Evolutionary conservation across 352 stramenopile genomes (phyloP).

Genomic region (Globisporangium viniferum): DNA sequence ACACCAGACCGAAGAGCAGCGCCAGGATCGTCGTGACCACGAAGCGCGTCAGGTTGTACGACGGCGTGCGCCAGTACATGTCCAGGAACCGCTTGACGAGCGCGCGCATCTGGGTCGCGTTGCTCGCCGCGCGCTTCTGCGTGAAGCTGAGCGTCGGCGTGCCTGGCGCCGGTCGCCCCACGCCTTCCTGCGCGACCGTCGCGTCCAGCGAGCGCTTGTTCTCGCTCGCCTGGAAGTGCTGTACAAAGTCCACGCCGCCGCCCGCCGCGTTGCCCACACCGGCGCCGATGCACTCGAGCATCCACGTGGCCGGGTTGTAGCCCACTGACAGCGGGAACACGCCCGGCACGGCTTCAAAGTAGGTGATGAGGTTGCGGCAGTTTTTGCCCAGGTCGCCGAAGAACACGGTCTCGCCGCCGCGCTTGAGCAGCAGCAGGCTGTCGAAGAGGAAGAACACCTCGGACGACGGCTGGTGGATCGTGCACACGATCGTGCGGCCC

Average conservation of each 20-base stretch:
- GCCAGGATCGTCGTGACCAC: not conserved
- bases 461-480: slow-evolving; percentile 87
- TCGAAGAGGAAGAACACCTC: slow-evolving; percentile 86
- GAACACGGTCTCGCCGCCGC: slow-evolving; percentile 31
- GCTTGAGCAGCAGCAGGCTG: slow-evolving; percentile 65
- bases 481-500: slow-evolving; percentile 82
- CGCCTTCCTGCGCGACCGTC: not conserved
- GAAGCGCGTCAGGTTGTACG: not conserved
- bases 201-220: not conserved
- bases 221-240: not conserved
- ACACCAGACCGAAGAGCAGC: not conserved
- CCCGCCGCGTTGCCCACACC: slow-evolving; percentile 30
- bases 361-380: not conserved
- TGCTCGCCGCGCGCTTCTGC: not conserved
- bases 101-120: not conserved
- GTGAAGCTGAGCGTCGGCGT: not conserved
- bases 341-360: not conserved
- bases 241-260: not conserved
- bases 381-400: slow-evolving; percentile 16
- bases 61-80: not conserved
- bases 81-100: not conserved
- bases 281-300: slow-evolving; percentile 23
- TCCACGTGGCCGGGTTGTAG: slow-evolving; percentile 34
- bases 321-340: slow-evolving; percentile 2
- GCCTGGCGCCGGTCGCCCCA: not conserved